phyloP scores from a whole-genome alignment of 495 filamentous ascomycete species.

The Hypoxylon trugodes region DNA sequence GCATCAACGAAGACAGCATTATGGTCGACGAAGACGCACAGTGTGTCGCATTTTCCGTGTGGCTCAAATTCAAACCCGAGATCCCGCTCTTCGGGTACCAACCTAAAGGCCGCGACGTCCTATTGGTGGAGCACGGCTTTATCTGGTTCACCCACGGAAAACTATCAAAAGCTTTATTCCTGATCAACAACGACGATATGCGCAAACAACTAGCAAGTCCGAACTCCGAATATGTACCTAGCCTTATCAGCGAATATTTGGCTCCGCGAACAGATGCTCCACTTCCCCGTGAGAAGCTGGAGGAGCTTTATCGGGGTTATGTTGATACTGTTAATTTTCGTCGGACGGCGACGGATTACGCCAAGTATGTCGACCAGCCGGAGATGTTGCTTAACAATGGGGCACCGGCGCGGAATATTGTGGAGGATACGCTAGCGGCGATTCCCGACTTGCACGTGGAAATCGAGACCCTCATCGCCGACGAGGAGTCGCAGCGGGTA shows the following conservation, averaged over 20 bases:
- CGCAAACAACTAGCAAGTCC: conserved; percentile 28
- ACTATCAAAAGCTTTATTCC: conserved; percentile 25
- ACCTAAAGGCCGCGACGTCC: conserved; percentile 22
- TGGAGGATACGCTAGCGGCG: conserved; percentile 27
- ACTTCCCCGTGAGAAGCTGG: conserved; percentile 22
- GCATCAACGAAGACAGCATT: conserved; percentile 32
- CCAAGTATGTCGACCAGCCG: conserved; percentile 25
- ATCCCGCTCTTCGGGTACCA: conserved; percentile 25
- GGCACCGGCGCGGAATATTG: conserved; percentile 15
- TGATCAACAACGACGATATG: conserved; percentile 33
- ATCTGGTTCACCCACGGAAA: conserved; percentile 34
- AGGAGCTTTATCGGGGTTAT: conserved; percentile 19
- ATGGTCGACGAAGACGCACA: conserved; percentile 26
- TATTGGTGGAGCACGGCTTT: conserved; percentile 28
- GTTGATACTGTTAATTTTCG: conserved; percentile 29
- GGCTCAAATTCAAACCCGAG: conserved; percentile 29
- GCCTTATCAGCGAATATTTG: conserved; percentile 26
- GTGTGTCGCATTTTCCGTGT: conserved; percentile 29
- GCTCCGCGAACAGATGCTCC: conserved; percentile 9
- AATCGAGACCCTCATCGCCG: conserved; percentile 28
- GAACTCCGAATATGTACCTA: conserved; percentile 5
- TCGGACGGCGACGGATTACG: conserved; percentile 13
- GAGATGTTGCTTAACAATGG: conserved; percentile 28
- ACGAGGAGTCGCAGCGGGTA: conserved; percentile 28
- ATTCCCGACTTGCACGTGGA: conserved; percentile 31